phyloP scores from a whole-genome alignment of 176 grass and related monocot species.

The Triticum monococcum region DNA sequence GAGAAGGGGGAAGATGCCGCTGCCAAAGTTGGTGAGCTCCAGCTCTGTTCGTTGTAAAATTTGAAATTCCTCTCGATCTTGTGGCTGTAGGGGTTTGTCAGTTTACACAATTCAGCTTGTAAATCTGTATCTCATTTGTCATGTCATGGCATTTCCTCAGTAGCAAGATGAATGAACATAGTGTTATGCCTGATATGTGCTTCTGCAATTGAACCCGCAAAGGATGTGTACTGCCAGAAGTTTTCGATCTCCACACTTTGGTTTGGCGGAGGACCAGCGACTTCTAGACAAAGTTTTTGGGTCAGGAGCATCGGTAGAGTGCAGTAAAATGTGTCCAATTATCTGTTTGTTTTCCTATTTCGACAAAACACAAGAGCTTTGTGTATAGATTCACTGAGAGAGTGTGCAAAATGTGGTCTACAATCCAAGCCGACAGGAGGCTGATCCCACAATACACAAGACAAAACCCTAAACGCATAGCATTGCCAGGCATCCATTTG shows the following conservation, averaged over 20 bases:
- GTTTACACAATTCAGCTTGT: background rate
- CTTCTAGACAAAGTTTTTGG: background rate
- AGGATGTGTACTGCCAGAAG: background rate
- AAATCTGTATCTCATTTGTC: background rate
- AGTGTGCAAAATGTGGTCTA: background rate
- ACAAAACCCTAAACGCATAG: background rate
- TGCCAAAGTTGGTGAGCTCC: slow-evolving; percentile 67
- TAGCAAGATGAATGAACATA: background rate
- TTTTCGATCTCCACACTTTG: background rate
- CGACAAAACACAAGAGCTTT: background rate
- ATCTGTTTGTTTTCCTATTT: background rate
- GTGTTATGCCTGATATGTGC: background rate
- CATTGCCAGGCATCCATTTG: background rate
- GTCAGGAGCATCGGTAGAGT: background rate
- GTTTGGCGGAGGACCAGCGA: background rate
- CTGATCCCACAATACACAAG: background rate
- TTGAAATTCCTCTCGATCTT: background rate
- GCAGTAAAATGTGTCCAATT: background rate
- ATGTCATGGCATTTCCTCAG: background rate
- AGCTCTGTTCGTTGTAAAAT: background rate
- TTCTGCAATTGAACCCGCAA: background rate
- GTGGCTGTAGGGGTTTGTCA: background rate
- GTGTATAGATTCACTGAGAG: background rate
- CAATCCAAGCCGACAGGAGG: background rate
- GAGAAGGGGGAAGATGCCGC: slow-evolving; percentile 42